Evolutionary conservation across 2,329 filamentous ascomycete species (phyloP), one percentile per base, ranked within the genome.

Genomic region (Zasmidium citrigriseum): DNA sequence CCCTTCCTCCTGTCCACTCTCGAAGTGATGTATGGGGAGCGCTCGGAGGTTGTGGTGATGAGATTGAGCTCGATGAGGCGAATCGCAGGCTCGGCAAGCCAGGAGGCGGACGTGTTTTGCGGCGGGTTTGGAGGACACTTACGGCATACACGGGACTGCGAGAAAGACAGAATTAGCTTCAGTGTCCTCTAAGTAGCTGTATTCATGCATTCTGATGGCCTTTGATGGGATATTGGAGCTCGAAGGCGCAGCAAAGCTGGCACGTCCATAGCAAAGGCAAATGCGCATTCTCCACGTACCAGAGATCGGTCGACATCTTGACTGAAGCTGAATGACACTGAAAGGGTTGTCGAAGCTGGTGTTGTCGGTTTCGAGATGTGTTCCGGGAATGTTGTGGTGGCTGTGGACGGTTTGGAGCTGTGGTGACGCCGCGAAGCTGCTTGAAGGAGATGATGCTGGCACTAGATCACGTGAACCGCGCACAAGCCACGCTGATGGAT

Each of bases 111-210:
- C 24, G 44, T 56, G 44, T 46, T 46, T 59, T 23, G 55, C 41
- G 61, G 55, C 38, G 50, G 25, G 14, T 53, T 34, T 51, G 45
- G 59, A 66, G 62, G 65, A 58, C 73, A 96, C 93, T 91, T 87
- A 98, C 95, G 86, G 95, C 91, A 84, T 98, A 99, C 75, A 96
- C 93, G 82, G 93, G 93, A 84, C 93, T 99, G 72, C 64, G 75
- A 52, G 58, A 58, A 63, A 65, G 63, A 60, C 12, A 41, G 11
- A 46, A 63, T 71, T 50, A 71, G 68, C 64, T 60, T 18, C 48
- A 14, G 14, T 16, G 3, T 34, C n/a, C 21, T 38, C 21, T 29
- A 41, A 54, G 18, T 50, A 41, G 7, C 16, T 24, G 25, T 41
- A 41, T 38, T 55, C 20, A 52, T 55, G 18, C 54, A 24, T 2